phyloP scores from a whole-genome alignment of 805 yeast species.

The Sporopachydermia lactativora region DNA sequence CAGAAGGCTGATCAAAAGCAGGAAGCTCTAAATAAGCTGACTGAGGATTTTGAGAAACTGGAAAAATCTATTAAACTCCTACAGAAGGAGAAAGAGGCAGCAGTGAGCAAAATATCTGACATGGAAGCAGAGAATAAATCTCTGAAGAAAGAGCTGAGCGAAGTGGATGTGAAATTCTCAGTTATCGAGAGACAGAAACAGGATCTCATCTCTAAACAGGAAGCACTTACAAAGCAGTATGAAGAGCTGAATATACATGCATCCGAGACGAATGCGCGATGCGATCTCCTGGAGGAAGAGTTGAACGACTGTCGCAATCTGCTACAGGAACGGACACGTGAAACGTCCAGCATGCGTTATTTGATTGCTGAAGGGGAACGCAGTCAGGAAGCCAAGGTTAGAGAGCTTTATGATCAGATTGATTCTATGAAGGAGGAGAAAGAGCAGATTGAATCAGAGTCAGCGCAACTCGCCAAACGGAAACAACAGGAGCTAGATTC shows the following conservation, averaged over 20 bases:
- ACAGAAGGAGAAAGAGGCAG: conserved; percentile 6
- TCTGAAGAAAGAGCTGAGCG: conserved; percentile 5
- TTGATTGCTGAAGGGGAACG: conserved; percentile 57
- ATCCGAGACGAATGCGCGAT: conserved; percentile 45
- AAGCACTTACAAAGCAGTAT: conserved; percentile 44
- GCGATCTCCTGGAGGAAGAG: conserved; percentile 69
- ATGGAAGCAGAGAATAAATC: conserved; percentile 7
- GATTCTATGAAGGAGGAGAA: conserved; percentile 44
- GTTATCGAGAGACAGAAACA: conserved; percentile 16
- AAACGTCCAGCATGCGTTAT: conserved; percentile 57
- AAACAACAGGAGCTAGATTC: conserved; percentile 59
- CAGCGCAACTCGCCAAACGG: conserved; percentile 33
- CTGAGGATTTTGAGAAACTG: conserved; percentile 10
- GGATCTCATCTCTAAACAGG: conserved; percentile 27
- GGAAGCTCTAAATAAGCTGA: conserved; percentile 4
- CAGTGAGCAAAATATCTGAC: background rate
- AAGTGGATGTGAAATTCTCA: conserved; percentile 9
- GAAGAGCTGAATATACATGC: conserved; percentile 58
- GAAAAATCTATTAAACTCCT: conserved; percentile 8
- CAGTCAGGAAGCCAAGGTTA: conserved; percentile 32
- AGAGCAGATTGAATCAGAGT: conserved; percentile 39
- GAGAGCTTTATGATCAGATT: conserved; percentile 42
- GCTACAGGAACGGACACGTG: conserved; percentile 71
- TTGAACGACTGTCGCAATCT: conserved; percentile 57
- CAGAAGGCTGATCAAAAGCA: conserved; percentile 6